Percentiles rank a stretch among this genome's conserved stretches.
Evolutionary conservation across 176 grass and related monocot species (phyloP).

Genomic region (Aegilops speltoides): DNA sequence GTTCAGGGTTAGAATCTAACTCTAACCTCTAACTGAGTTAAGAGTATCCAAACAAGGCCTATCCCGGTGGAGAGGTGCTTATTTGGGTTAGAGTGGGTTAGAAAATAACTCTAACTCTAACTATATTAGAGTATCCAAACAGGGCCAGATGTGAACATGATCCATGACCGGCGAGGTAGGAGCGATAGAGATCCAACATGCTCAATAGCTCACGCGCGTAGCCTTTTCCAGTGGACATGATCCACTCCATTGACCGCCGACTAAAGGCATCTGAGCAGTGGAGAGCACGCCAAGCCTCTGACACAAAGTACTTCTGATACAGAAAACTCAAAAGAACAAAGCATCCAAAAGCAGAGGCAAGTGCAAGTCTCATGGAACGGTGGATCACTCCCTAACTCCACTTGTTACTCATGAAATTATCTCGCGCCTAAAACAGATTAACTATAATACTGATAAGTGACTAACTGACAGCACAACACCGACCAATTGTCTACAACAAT

Average conservation of each 20-base stretch:
- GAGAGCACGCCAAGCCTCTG: neutral
- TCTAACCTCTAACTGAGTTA: too few species aligned
- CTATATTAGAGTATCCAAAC: too few species aligned
- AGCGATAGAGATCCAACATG: too few species aligned
- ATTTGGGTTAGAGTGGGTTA: too few species aligned
- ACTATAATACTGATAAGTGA: neutral
- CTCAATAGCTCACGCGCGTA: neutral
- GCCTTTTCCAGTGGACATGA: neutral
- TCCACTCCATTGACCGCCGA: neutral
- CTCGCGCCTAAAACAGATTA: neutral
- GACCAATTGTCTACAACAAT: slow-evolving; percentile 9
- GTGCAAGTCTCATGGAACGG: neutral
- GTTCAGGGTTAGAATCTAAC: too few species aligned
- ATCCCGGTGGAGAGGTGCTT: too few species aligned
- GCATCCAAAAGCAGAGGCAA: neutral
- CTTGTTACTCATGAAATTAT: neutral
- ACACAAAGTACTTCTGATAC: neutral
- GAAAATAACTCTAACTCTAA: too few species aligned
- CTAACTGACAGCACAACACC: neutral
- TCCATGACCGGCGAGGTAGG: too few species aligned
- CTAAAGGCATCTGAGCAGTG: neutral
- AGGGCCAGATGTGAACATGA: too few species aligned
- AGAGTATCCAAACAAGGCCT: too few species aligned
- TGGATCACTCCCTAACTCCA: neutral
- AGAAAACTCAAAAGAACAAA: neutral